Base-by-base conservation (phyloP, 805 yeast genomes). In the Vanderwaltozyma polyspora region DNA sequence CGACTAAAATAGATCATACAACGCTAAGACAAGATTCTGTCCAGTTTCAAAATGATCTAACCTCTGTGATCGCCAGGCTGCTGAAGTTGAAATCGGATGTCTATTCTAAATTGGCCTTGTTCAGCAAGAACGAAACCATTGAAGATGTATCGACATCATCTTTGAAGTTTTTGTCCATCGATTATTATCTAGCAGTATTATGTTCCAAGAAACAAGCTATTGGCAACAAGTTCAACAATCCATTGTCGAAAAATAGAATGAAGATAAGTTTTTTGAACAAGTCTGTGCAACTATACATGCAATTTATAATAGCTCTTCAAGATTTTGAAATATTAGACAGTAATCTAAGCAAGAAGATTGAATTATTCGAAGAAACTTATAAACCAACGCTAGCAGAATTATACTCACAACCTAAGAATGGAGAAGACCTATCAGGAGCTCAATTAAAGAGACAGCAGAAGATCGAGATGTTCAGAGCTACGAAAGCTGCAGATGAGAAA, bases 111-210 rank as follows among this genome's bases (percentile, higher is more conserved):
- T 55, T 76, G 13, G 64, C 74, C 3, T 52, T 85, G 17, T 85
- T 82, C 59, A 79, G 89, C 45, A 57, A 60, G 10, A 84, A 84
- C 52, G 95, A 86, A 51, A 49, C 66, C 0, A 38, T 81, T 2
- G 81, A 75, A 1, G 96, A 86, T 45, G 48, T 86, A 9, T 63
- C 70, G 26, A 79, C 93, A 1, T 52, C 60, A 5, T 74, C 81
- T 29, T 51, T 86, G 14, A 74, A 72, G 37, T 81, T 70, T 43
- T 51, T 83, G 14, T 60, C 71, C 4, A 49, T 79, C 1, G 76
- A 76, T 40, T 85, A 66, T 51, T 69, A 75, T 44, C 46, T 80
- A 25, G 93, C 74, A 1, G 34, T 40, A 16, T 36, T 55, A 40
- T 40, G 53, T 24, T 43, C 55, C 2, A 49, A 41, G 36, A 59